Conservation (phyloP, 2,329 filamentous ascomycete genomes). For the Leptoxyphium fumago region DNA sequence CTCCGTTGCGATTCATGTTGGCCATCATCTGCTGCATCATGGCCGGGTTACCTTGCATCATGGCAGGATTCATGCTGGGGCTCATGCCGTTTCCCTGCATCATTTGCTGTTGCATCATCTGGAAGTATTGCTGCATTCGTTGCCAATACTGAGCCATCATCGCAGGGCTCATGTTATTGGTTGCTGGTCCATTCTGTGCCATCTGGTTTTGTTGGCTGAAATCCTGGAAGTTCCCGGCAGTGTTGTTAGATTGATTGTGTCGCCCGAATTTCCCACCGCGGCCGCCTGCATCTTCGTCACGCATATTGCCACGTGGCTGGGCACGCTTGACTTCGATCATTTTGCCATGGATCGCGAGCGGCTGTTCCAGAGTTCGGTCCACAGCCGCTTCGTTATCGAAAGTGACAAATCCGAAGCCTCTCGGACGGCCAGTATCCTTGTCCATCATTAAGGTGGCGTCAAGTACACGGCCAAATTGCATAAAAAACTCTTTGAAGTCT, state of each 20-base stretch:
- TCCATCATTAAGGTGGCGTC: conserved; percentile 99
- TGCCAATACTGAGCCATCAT: conserved; percentile 99
- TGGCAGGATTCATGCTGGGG: conserved; percentile 20
- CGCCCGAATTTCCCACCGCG: conserved; percentile 21
- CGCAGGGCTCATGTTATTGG: conserved; percentile 73
- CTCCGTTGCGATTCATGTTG: conserved; percentile 13
- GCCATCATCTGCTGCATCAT: conserved; percentile 30
- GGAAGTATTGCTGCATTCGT: conserved; percentile 94
- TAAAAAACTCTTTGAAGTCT: conserved; percentile 94
- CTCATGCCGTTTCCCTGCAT: conserved; percentile 41
- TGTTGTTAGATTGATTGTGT: conserved; percentile 16
- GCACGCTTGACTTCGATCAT: conserved; percentile 97
- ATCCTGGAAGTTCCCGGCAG: conserved; percentile 36
- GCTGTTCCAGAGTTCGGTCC: conserved; percentile 71
- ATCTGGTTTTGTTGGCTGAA: conserved; percentile 14
- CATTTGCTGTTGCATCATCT: conserved; percentile 89
- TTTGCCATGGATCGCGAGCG: conserved; percentile 87
- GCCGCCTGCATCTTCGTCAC: conserved; percentile 65
- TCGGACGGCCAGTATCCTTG: conserved; percentile 92
- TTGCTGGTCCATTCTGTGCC: conserved; percentile 17
- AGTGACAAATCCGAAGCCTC: conserved; percentile 95
- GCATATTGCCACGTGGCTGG: conserved; percentile 84
- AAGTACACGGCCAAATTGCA: conserved; percentile 87
- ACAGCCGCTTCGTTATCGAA: conserved; percentile 94
- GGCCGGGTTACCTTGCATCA: conserved; percentile 33